Conservation (phyloP, 305 asterid species). For the Fraxinus nigra region DNA sequence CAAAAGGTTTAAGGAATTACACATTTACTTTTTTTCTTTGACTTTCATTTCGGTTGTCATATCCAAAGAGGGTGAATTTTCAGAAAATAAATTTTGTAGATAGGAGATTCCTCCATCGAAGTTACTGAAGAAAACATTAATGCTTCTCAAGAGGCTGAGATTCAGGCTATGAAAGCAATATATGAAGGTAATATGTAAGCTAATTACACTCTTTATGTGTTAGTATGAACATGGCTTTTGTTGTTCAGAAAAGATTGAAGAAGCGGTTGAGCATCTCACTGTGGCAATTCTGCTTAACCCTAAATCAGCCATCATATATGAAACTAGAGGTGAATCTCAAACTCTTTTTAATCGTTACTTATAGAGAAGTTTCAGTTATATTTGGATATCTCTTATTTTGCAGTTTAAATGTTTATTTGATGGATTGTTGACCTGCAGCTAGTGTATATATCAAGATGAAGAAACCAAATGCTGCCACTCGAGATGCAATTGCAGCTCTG, state of each 20-base stretch:
- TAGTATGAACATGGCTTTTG: slow-evolving; percentile 2
- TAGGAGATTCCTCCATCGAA: slow-evolving; percentile 85
- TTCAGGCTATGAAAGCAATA: slow-evolving; percentile 81
- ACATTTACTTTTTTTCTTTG: not conserved
- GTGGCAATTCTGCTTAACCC: slow-evolving; percentile 79
- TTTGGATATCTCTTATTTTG: not conserved
- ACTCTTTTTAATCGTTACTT: not conserved
- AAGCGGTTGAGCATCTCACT: slow-evolving; percentile 78
- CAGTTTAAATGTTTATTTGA: not conserved
- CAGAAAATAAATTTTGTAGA: slow-evolving; percentile 38
- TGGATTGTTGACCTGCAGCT: slow-evolving; percentile 45
- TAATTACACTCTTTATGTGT: not conserved
- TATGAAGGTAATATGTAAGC: slow-evolving; percentile 59
- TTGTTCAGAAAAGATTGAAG: slow-evolving; percentile 71
- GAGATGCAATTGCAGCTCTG: slow-evolving; percentile 87
- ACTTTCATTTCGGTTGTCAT: not conserved
- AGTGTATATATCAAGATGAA: slow-evolving; percentile 85
- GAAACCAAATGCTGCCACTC: slow-evolving; percentile 92
- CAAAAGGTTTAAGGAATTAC: slow-evolving; percentile 50
- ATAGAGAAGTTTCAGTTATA: not conserved
- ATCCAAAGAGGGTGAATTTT: not conserved
- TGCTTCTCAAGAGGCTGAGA: slow-evolving; percentile 89
- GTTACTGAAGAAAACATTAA: slow-evolving; percentile 81
- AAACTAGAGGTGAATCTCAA: slow-evolving; percentile 61
- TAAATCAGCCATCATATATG: slow-evolving; percentile 86